phyloP scores from a whole-genome alignment of 192 early-diverging fungal species.

The Coemansia sp. region DNA sequence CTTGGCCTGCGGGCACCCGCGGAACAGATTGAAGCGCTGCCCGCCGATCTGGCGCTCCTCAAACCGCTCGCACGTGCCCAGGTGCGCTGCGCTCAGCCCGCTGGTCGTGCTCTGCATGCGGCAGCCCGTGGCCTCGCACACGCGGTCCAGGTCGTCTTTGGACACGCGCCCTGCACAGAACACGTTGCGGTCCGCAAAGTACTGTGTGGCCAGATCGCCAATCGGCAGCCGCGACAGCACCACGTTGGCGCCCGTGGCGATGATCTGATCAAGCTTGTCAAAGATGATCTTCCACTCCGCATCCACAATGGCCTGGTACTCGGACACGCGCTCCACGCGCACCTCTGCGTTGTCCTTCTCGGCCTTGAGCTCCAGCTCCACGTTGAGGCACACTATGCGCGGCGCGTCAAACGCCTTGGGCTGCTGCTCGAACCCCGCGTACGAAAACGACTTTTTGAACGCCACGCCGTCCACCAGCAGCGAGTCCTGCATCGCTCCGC shows the following conservation, averaged over 20 bases:
- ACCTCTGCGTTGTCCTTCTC: constrained; percentile 99
- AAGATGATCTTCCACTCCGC: constrained; percentile 99
- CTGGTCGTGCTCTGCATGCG: constrained; percentile 87
- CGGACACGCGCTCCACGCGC: constrained; percentile 89
- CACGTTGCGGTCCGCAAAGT: constrained; percentile 99
- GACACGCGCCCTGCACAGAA: constrained; percentile 98
- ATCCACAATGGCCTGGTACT: constrained; percentile 99
- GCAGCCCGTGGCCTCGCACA: constrained; percentile 93
- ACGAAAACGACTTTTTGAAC: constrained; percentile 99
- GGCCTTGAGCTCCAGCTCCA: constrained; percentile 98
- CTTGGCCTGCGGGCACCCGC: constrained; percentile 88
- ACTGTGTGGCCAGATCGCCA: constrained; percentile 98
- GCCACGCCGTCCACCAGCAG: constrained; percentile 93
- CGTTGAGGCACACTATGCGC: constrained; percentile 89
- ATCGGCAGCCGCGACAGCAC: constrained; percentile 97
- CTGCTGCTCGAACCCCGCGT: constrained; percentile 99
- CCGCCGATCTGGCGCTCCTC: constrained; percentile 97
- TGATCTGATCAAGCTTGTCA: constrained; percentile 95
- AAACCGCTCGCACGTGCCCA: constrained; percentile 87
- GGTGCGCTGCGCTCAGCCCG: constrained; percentile 74
- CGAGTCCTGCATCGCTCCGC: constrained; percentile 99
- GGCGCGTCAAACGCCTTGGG: constrained; percentile 92
- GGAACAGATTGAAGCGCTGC: constrained; percentile 95
- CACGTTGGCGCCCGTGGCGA: constrained; percentile 93
- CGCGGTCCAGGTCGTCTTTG: constrained; percentile 88